Percentiles rank a stretch among this genome's conserved stretches.
Conservation (phyloP, 441 rosid genomes). For the Gossypium laxum region DNA sequence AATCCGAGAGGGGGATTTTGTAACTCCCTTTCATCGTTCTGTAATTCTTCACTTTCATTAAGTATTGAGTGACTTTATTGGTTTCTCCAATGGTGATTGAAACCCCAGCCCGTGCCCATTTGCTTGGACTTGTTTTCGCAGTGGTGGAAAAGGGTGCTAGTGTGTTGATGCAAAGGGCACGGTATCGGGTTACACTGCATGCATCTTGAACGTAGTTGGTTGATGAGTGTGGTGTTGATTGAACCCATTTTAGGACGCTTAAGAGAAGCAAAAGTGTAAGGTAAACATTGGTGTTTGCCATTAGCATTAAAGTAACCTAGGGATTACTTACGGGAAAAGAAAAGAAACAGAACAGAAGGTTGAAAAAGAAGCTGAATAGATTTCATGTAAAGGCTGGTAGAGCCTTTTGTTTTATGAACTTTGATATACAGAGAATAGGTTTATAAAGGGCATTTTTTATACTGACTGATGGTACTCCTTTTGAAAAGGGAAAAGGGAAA, state of each 20-base stretch:
- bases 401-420: background rate
- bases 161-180: constrained; percentile 43
- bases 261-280: constrained; percentile 17
- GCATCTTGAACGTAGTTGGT: constrained; percentile 49
- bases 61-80: constrained; percentile 26
- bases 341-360: background rate
- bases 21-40: constrained; percentile 28
- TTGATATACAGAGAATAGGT: background rate
- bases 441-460: background rate
- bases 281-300: constrained; percentile 12
- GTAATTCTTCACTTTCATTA: constrained; percentile 27
- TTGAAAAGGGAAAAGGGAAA: background rate
- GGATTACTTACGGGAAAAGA: background rate
- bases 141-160: constrained; percentile 44
- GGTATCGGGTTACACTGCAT: constrained; percentile 65
- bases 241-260: constrained; percentile 1
- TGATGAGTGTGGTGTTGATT: background rate
- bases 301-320: background rate
- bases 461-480: background rate
- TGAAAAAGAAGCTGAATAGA: background rate
- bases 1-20: constrained; percentile 48
- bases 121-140: constrained; percentile 55
- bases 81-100: constrained; percentile 54
- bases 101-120: constrained; percentile 82
- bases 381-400: background rate